phyloP scores from a whole-genome alignment of 1,284 basidiomycete genomes.

The Apiotrichum laibachii region DNA sequence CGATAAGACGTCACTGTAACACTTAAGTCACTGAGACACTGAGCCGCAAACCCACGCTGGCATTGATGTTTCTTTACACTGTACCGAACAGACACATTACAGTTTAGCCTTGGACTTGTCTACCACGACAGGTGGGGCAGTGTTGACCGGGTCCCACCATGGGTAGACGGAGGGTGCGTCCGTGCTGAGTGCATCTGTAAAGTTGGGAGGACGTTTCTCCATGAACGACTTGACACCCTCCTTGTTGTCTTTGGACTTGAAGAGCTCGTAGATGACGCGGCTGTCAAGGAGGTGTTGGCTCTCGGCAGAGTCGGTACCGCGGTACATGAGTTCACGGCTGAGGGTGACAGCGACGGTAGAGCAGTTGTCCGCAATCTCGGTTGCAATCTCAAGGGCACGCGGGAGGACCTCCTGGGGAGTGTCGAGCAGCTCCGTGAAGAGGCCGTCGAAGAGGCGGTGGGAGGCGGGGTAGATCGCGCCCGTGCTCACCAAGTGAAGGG shows the following conservation, averaged over 20 bases:
- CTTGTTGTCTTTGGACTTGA: conserved; percentile 13
- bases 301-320: conserved; percentile 10
- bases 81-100: background rate
- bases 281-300: conserved; percentile 24
- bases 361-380: conserved; percentile 14
- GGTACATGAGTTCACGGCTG: conserved; percentile 18
- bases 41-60: no score
- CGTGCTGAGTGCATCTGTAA: conserved; percentile 8
- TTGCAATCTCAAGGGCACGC: conserved; percentile 17
- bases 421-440: conserved; percentile 20
- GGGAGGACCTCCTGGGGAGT: conserved; percentile 12
- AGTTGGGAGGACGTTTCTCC: conserved; percentile 19
- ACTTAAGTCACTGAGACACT: no score
- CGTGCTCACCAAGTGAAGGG: conserved; percentile 17
- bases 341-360: conserved; percentile 9
- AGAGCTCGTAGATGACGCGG: conserved; percentile 16
- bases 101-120: background rate
- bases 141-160: conserved; percentile 17
- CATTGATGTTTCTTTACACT: no score
- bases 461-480: conserved; percentile 13
- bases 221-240: conserved; percentile 21
- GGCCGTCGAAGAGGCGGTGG: conserved; percentile 13
- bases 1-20: no score
- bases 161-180: conserved; percentile 16
- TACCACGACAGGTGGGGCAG: background rate